Base-by-base conservation (phyloP, 352 stramenopile species). In the Sclerospora graminicola region DNA sequence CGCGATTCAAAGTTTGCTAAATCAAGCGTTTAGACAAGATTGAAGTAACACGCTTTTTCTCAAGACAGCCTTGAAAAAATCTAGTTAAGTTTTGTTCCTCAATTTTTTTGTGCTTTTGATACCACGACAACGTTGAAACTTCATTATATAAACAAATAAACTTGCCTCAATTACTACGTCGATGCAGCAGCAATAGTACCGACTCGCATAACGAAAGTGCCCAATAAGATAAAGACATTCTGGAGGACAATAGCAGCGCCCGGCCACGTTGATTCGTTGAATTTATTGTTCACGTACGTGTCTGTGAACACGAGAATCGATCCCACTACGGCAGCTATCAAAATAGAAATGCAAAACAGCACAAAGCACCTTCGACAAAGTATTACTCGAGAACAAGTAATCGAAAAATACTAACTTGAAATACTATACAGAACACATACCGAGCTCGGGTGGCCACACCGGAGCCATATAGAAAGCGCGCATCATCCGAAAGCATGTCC, bases 281-380 rank as follows among this genome's bases (percentile, higher is more conserved):
- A 77, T 24, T 48, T 24, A 27, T 83, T 83, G 33, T 66, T 59
- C 14, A 77, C 67, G 42, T 83, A 83, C 33, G 60, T 73, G 39
- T 70, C 65, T 16, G 71, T 78, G 45, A 82, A 68, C 33, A 84
- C 64, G 21, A 84, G n/a, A 36, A 84, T 68, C 0, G 66, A 64
- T 4, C 66, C 57, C 5, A 73, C 49, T 1, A 84, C 51, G 6
- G 59, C 52, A 10, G 57, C 46, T 14, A 80, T 16, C 2, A 57
- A 62, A 30, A 84, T 36, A n/a, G 50, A 43, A 33, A 82, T 60
- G 35, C 66, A 82, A 32, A 79, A 73, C 15, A 66, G 23, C 46
- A 84, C 61, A 39, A 80, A 84, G 20, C 47, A 63, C 20, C 66
- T 82, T 23, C 2, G 14, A 6, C 18, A 19, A 36, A 28, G 3